Evolutionary conservation across 1,284 basidiomycete species (phyloP), one percentile per base, ranked within the genome.

Genomic region (Heterobasidion parviporum): DNA sequence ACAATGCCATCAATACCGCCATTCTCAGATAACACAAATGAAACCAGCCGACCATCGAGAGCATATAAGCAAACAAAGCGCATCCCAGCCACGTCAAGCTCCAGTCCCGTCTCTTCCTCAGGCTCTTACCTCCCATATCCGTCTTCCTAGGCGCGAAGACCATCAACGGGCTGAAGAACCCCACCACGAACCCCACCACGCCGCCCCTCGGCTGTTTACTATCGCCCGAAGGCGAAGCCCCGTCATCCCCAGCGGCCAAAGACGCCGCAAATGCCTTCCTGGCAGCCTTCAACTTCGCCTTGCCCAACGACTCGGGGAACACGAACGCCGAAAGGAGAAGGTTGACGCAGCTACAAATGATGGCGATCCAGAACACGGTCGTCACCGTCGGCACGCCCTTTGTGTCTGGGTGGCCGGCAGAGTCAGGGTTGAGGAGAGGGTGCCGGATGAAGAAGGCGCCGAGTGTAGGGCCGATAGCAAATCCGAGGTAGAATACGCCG

Each of bases 391-490:
- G 66, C 14, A 62, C 61, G 15, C 64, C 65, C 63, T 49, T 26
- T 69, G 67, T 6, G 50, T 52, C 52, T 50, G n/a, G 54, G 57
- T 15, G 20, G 56, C 35, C 59, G 16, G 58, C 61, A 9, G 62
- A 63, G 49, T 73, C 67, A 61, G 64, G 73, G 53, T 76, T 67
- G 57, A 76, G 70, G 16, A 73, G 65, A 0, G 81, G 80, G 58
- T 77, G 72, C 14, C 74, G 70, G 63, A 94, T 87, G 53, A 93
- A 67, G 70, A 81, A 81, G 7, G 83, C 83, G 47, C 89, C 90
- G 32, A 94, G 70, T 33, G 79, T 74, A 3, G 92, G 89, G 0
- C 91, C 89, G 10, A 87, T 59, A 2, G 85, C 81, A 61, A 92
- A 79, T 15, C 92, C 91, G 54, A 89, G 65, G 66, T 81, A 83